Percentiles rank a stretch among this genome's conserved stretches.
These are phyloP conservation scores for Sutorius eximius DNA, from an alignment of 1,284 basidiomycete genomes.

Conservation along the genomic window DNA sequence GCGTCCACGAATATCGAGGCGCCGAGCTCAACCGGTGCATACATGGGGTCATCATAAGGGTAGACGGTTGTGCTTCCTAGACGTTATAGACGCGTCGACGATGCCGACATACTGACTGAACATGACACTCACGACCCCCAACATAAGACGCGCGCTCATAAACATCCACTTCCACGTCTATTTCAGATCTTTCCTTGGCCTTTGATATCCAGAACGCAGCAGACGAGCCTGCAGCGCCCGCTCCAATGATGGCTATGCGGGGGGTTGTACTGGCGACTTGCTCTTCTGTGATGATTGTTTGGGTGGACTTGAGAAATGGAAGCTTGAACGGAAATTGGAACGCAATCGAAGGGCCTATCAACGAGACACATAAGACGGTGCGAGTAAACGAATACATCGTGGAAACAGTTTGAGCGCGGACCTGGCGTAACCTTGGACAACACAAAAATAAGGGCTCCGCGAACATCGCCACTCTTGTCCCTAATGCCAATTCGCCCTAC, in stretches of 20 bases:
- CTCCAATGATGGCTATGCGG: slow-evolving; percentile 81
- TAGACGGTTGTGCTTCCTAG: slow-evolving; percentile 75
- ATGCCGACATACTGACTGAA: background rate
- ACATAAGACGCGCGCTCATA: slow-evolving; percentile 77
- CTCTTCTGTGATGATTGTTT: slow-evolving; percentile 23
- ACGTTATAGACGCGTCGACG: slow-evolving; percentile 7
- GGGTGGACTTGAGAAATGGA: slow-evolving; percentile 43
- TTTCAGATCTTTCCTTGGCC: slow-evolving; percentile 64
- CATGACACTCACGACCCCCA: slow-evolving; percentile 72
- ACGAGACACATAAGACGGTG: slow-evolving; percentile 27
- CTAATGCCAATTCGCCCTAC: slow-evolving; percentile 4
- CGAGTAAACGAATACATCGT: slow-evolving; percentile 18
- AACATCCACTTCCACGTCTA: slow-evolving; percentile 76
- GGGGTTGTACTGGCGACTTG: slow-evolving; percentile 30
- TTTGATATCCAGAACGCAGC: slow-evolving; percentile 87
- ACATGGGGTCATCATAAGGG: slow-evolving; percentile 67
- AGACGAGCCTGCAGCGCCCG: slow-evolving; percentile 82
- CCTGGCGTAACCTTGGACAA: background rate
- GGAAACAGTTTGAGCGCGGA: background rate
- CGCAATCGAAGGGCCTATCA: slow-evolving; percentile 41
- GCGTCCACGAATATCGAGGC: slow-evolving; percentile 85
- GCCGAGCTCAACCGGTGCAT: slow-evolving; percentile 77
- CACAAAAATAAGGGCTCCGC: background rate
- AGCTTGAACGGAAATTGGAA: slow-evolving; percentile 60
- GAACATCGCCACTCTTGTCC: background rate